Base-by-base conservation (phyloP, 2,329 filamentous ascomycete species). In the Xylariaceae sp. region DNA sequence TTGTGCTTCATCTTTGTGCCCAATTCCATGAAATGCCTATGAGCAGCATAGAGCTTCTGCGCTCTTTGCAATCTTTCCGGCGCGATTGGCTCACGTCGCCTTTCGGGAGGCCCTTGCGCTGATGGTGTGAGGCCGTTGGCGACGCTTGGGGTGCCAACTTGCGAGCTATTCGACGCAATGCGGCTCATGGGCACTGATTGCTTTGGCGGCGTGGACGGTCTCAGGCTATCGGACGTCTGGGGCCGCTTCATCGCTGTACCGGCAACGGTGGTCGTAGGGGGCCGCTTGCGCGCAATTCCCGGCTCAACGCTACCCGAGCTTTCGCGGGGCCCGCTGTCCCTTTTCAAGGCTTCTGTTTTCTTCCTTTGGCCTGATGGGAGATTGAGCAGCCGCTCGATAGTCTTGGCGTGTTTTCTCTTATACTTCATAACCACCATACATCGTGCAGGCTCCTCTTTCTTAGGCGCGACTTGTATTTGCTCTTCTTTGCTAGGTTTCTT, bases 1-100 rank as follows among this genome's bases (percentile, higher is more conserved):
- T 67, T 61, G 44, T 76, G 74, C 60, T 79, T 79, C 13, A 78
- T 60, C 37, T 65, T 68, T 21, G 63, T 69, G 2, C 70, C 75
- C 6, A 76, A 50, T 3, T 46, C 54, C 18, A 56, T 58, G 48
- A 68, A 68, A 21, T 53, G 58, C 9, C 50, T 46, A 15, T 67
- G 62, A 29, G 60, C 65, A 1, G 66, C 59, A 6, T 57, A 56
- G 16, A 67, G 51, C 50, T 52, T 41, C 44, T 51, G 51, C 9
- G 56, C 42, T 37, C 50, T 56, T 45, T 52, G 52, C 5, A 59
- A 30, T 31, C 50, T 56, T 26, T 59, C 54, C n/a, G 47, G 50
- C 15, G 59, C 53, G 3, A 52, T 44, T 14, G 52, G 51, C 14
- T 62, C 59, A 2, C 60, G 64, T n/a, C 61, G 61, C 30, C 64